Percentiles rank a stretch among this genome's conserved stretches.
Evolutionary conservation across 1,284 basidiomycete species (phyloP).

Genomic region (Sanghuangporus sanghuang): DNA sequence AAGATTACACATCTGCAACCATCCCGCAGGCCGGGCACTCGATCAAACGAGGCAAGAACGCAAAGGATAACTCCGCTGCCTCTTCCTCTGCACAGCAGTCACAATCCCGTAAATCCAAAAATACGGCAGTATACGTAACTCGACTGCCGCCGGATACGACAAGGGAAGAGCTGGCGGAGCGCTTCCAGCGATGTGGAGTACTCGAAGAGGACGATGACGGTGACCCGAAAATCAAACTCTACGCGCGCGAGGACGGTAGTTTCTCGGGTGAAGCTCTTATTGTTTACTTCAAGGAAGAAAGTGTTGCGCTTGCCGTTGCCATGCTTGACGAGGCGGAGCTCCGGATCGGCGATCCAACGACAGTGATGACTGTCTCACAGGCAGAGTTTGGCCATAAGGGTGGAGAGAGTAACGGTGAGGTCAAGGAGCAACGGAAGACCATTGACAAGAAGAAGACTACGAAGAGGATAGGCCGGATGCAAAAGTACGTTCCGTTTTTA

Average conservation of each 20-base stretch:
- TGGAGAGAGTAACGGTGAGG: conserved; percentile 24
- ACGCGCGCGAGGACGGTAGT: conserved; percentile 81
- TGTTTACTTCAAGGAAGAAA: conserved; percentile 97
- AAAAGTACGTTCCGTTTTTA: conserved; percentile 55
- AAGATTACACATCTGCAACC: conserved; percentile 67
- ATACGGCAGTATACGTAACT: conserved; percentile 92
- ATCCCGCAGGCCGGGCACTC: conserved; percentile 42
- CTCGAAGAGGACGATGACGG: conserved; percentile 90
- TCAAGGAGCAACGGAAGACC: conserved; percentile 50
- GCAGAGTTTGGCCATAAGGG: conserved; percentile 82
- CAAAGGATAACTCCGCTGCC: conserved; percentile 31
- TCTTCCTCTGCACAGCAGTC: conserved; percentile 29
- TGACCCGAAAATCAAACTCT: conserved; percentile 89
- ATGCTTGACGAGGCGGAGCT: conserved; percentile 93
- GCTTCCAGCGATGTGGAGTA: conserved; percentile 89
- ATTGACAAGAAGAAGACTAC: conserved; percentile 80
- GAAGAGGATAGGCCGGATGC: conserved; percentile 82
- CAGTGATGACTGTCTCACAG: conserved; percentile 76
- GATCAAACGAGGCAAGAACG: conserved; percentile 58
- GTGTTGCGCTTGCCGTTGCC: conserved; percentile 80
- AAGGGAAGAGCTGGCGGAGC: conserved; percentile 66
- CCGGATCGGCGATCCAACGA: conserved; percentile 70
- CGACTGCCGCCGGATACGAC: conserved; percentile 80
- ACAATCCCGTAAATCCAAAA: conserved; percentile 64
- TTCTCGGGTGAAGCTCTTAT: conserved; percentile 96